A percentile compares a stretch with the other conserved stretches of the same genome.
phyloP scores from a whole-genome alignment of 2,329 filamentous ascomycete genomes.

The Calycina marina region DNA sequence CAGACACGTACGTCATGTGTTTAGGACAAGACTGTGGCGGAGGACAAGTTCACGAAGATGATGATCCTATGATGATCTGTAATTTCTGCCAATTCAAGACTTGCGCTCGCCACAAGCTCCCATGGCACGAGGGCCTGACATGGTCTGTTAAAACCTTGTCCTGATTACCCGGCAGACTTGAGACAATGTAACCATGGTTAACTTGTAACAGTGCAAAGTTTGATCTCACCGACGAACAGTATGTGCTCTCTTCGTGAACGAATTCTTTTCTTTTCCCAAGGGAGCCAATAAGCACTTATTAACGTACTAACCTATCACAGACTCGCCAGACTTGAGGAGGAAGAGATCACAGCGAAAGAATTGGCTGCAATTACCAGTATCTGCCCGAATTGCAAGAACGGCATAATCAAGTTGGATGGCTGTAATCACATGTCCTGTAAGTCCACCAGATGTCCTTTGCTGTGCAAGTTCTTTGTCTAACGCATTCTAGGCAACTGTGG shows the following conservation, averaged over 20 bases:
- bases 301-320: no score
- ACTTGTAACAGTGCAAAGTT: background rate
- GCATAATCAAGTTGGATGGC: background rate
- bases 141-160: no score
- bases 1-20: background rate
- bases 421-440: background rate
- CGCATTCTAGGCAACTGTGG: background rate
- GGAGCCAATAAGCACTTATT: no score
- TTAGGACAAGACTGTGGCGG: background rate
- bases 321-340: background rate
- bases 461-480: background rate
- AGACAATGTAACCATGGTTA: no score
- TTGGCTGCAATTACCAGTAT: background rate
- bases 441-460: no score
- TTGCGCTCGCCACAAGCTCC: background rate
- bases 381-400: background rate
- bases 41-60: background rate
- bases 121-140: background rate
- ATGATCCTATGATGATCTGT: background rate
- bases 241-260: no score
- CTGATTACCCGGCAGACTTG: no score
- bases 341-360: background rate
- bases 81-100: constrained; percentile 1
- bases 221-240: background rate
- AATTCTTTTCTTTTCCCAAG: no score